Conservation (phyloP, 352 stramenopile species). For the Chrysophaeum taylorii region DNA sequence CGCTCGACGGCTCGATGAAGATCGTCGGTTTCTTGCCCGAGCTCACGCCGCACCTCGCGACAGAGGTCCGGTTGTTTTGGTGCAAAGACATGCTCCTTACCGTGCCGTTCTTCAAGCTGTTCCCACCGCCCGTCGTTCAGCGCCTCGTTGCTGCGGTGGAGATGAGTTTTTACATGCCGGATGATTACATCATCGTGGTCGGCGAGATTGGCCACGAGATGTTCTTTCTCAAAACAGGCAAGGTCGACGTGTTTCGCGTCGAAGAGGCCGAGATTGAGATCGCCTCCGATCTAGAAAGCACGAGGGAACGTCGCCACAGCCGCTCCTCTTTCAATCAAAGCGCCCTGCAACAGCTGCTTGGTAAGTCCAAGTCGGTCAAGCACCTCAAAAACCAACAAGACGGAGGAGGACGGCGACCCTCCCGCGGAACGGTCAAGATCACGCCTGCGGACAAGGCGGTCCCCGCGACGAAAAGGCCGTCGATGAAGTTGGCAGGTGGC, state of each 20-base stretch:
- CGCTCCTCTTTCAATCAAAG: too few species aligned
- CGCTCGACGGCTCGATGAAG: constrained; percentile 13
- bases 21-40: constrained; percentile 15
- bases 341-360: too few species aligned
- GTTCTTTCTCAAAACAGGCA: constrained; percentile 17
- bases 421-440: too few species aligned
- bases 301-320: too few species aligned
- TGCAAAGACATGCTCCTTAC: constrained; percentile 11
- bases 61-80: constrained; percentile 16
- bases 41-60: constrained; percentile 3
- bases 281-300: too few species aligned
- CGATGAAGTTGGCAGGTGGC: too few species aligned
- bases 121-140: constrained; percentile 6
- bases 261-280: too few species aligned
- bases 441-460: too few species aligned
- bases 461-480: too few species aligned
- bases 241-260: constrained; percentile 14
- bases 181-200: constrained; percentile 10
- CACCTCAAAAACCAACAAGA: too few species aligned
- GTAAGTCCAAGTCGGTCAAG: too few species aligned
- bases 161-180: constrained; percentile 6
- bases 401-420: too few species aligned
- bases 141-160: constrained; percentile 7
- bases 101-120: constrained; percentile 16
- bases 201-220: constrained; percentile 11